phyloP scores from a whole-genome alignment of 2,329 filamentous ascomycete genomes.

The Aspergillus sp. region DNA sequence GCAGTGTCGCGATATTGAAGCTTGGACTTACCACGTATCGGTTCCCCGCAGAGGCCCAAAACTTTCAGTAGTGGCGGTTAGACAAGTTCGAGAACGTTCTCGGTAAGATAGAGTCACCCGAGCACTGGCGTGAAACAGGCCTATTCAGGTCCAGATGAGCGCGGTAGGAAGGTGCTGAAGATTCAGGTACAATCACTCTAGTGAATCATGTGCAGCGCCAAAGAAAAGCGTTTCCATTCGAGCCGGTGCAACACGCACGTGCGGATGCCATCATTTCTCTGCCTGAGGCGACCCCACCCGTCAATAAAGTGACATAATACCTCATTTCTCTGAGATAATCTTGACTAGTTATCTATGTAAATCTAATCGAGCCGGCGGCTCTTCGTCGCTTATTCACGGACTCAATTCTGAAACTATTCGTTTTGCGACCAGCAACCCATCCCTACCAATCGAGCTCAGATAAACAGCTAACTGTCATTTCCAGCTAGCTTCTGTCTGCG shows the following conservation, averaged over 20 bases:
- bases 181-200: background rate
- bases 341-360: too few relatives aligned
- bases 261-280: constrained; percentile 12
- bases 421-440: background rate
- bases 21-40: constrained; percentile 11
- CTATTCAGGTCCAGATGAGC: background rate
- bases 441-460: background rate
- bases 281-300: constrained; percentile 24
- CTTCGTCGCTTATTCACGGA: background rate
- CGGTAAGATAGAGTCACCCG: constrained; percentile 9
- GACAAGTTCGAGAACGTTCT: constrained; percentile 17
- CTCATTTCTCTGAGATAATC: background rate
- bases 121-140: background rate
- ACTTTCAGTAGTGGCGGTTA: constrained; percentile 12
- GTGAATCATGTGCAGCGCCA: background rate
- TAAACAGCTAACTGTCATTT: background rate
- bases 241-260: constrained; percentile 19
- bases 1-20: constrained; percentile 3
- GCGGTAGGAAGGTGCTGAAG: background rate
- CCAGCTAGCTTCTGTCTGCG: background rate
- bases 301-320: background rate
- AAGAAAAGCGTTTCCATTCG: background rate
- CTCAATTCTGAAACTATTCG: background rate
- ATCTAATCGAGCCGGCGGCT: background rate
- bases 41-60: constrained; percentile 16